These are phyloP conservation scores for Pyrrhoderma lamaoense DNA, from an alignment of 1,284 basidiomycete genomes.

Conservation along the genomic window DNA sequence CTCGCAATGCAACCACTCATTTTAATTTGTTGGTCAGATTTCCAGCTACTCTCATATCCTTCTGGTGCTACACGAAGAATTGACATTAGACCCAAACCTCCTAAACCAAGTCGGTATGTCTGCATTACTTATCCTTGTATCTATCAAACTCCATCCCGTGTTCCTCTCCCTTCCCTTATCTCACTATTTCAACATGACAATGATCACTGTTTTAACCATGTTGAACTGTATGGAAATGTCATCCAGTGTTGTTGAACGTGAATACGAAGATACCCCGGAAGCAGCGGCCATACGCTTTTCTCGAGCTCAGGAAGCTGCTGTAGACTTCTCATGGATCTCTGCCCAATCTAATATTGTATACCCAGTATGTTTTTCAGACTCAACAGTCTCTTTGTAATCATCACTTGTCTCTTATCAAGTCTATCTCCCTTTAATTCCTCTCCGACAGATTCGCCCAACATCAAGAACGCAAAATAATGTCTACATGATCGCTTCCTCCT, in stretches of 20 bases:
- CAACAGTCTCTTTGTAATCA: too few species aligned
- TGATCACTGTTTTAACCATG: background rate
- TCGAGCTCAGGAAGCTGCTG: slow-evolving; percentile 4
- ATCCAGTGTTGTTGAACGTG: slow-evolving; percentile 2
- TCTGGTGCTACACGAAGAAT: background rate
- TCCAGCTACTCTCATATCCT: background rate
- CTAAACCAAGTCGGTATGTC: slow-evolving; percentile 2
- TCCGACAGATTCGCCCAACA: too few species aligned
- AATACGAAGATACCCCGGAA: slow-evolving; percentile 3
- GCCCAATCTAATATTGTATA: slow-evolving; percentile 5
- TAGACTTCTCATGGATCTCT: slow-evolving; percentile 6
- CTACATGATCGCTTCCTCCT: too few species aligned
- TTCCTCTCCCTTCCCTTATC: background rate
- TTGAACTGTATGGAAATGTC: background rate
- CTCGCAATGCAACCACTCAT: background rate
- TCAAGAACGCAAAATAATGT: too few species aligned
- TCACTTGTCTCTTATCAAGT: too few species aligned
- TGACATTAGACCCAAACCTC: slow-evolving; percentile 4
- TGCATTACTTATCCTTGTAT: too few species aligned
- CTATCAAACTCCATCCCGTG: too few species aligned
- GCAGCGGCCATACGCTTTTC: background rate
- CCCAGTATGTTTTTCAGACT: background rate
- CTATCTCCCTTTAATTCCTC: too few species aligned
- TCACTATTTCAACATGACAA: too few species aligned
- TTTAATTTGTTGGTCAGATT: too few species aligned